Evolutionary conservation across 2,329 filamentous ascomycete genomes (phyloP), one percentile per base, ranked within the genome.

Genomic region (Chrysosphaeria jannelii): DNA sequence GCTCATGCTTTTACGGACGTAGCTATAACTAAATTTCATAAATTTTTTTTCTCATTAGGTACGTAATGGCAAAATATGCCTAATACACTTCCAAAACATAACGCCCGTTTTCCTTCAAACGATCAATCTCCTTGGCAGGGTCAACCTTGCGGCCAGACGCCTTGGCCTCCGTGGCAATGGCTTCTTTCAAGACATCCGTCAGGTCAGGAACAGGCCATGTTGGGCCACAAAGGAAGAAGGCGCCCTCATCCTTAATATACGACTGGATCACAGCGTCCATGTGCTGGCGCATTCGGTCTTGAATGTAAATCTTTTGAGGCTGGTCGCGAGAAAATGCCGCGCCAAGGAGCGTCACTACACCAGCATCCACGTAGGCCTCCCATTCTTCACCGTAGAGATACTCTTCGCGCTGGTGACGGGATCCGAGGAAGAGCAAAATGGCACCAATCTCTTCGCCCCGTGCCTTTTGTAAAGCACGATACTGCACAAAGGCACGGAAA

Each of bases 201-300:
- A 97, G 81, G 47, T 97, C 85, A 5, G 85, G 85, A 26, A 97
- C 85, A 8, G 85, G 85, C 85, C 85, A 97, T 1, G 85, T 97
- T 14, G 85, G 85, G 21, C 85, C 85, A 42, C 85, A 97, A 10
- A 97, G 67, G 47, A 97, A 97, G 51, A 97, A 97, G 16, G 70
- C 68, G 27, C 85, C 85, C 36, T 85, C 69, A 34, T 91, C 63
- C 37, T 66, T 52, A 33, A 91, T 62, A 44, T 93, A 93, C 1
- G 78, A 71, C 45, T 78, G 52, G 28, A 76, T 57, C 31, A 97
- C 88, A 30, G 85, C 67, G 21, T 53, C 48, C 28, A 93, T 48
- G 1, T 69, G 76, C 57, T 93, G 58, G 27, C 85, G 58, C 85
- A 97, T 97, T 33, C 79, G 64, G 43, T 97, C 85, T 53, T 97